phyloP scores from a whole-genome alignment of 192 early-diverging fungal genomes.

The Coemansia pectinata region DNA sequence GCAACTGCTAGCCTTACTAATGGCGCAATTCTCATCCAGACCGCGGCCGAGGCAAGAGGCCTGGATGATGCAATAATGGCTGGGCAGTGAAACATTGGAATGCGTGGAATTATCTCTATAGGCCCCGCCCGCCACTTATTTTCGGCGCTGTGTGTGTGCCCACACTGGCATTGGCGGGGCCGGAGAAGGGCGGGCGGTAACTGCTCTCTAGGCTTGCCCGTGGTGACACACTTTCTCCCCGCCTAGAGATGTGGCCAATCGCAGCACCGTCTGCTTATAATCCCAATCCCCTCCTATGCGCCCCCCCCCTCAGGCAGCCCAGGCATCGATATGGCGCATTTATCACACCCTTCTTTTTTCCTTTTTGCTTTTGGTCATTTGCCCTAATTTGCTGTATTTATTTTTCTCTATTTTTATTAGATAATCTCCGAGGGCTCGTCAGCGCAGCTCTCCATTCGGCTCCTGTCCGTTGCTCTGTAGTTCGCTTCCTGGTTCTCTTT shows the following conservation, averaged over 20 bases:
- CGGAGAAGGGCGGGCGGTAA: background rate
- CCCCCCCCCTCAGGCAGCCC: background rate
- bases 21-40: background rate
- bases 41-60: background rate
- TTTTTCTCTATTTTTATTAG: background rate
- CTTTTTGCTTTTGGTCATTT: background rate
- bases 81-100: background rate
- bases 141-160: background rate
- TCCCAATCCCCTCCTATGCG: background rate
- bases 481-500: background rate
- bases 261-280: background rate
- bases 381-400: background rate
- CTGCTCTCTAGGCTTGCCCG: background rate
- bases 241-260: background rate
- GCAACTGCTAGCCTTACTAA: too few relatives aligned
- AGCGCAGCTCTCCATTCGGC: background rate
- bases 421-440: background rate
- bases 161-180: conserved; percentile 2
- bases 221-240: conserved; percentile 1
- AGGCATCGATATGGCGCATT: background rate
- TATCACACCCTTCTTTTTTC: background rate
- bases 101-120: background rate
- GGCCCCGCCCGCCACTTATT: background rate
- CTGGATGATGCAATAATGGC: background rate
- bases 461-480: background rate